A percentile compares a stretch with the other conserved stretches of the same genome.
phyloP scores from a whole-genome alignment of 1,284 basidiomycete genomes.

The Trametes hirsuta region DNA sequence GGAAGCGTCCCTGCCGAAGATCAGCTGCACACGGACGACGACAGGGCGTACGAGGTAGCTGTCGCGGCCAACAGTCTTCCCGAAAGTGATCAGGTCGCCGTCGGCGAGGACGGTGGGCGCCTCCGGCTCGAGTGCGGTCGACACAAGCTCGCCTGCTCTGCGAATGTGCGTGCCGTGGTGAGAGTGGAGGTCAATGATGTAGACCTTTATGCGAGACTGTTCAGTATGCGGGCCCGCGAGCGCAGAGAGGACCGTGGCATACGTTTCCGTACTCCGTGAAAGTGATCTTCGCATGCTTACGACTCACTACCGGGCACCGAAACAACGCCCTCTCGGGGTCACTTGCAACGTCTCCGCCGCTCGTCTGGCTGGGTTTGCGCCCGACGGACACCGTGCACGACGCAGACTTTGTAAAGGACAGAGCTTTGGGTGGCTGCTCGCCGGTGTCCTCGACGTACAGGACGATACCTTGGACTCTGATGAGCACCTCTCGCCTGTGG shows the following conservation, averaged over 20 bases:
- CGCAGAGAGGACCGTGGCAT: constrained; percentile 33
- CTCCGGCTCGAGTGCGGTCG: constrained; percentile 49
- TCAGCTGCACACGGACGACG: constrained; percentile 57
- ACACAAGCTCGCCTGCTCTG: constrained; percentile 47
- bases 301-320: constrained; percentile 66
- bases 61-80: constrained; percentile 67
- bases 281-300: constrained; percentile 65
- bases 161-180: constrained; percentile 67
- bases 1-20: constrained; percentile 38
- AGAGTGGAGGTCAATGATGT: constrained; percentile 59
- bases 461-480: constrained; percentile 42
- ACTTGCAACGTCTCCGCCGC: constrained; percentile 27
- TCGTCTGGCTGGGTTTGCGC: constrained; percentile 41
- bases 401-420: constrained; percentile 48
- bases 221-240: constrained; percentile 7
- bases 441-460: constrained; percentile 50
- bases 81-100: constrained; percentile 72
- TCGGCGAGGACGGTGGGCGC: constrained; percentile 53
- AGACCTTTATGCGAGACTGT: constrained; percentile 41
- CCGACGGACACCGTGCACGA: constrained; percentile 58
- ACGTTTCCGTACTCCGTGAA: constrained; percentile 64
- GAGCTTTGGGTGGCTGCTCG: constrained; percentile 37
- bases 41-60: constrained; percentile 62
- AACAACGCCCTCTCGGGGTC: constrained; percentile 51
- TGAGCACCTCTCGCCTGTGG: constrained; percentile 13